phyloP scores from a whole-genome alignment of 805 yeast genomes.

The Candida hispaniensis region DNA sequence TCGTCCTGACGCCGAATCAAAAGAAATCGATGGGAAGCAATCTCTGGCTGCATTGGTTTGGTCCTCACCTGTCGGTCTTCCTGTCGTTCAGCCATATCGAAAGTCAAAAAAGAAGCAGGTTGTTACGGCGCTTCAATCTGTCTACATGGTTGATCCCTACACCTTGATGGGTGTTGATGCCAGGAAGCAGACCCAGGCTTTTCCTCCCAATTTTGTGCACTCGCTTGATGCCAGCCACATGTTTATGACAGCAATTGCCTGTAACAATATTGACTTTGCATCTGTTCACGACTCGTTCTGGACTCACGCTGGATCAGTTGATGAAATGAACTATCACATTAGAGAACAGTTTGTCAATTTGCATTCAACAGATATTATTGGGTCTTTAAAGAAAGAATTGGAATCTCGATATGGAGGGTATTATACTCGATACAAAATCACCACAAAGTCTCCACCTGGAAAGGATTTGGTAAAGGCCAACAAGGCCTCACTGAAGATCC shows the following conservation, averaged over 20 bases:
- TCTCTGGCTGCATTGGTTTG: conserved; percentile 85
- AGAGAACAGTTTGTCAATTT: conserved; percentile 71
- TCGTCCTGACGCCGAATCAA: conserved; percentile 46
- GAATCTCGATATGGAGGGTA: conserved; percentile 67
- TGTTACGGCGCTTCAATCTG: conserved; percentile 75
- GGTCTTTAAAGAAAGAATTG: conserved; percentile 64
- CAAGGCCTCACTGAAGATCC: background rate
- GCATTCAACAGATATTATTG: conserved; percentile 65
- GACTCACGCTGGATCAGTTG: conserved; percentile 89
- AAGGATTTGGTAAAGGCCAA: background rate
- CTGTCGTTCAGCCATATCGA: conserved; percentile 96
- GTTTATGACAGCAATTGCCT: conserved; percentile 76
- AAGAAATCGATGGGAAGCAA: conserved; percentile 26
- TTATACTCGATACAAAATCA: conserved; percentile 18
- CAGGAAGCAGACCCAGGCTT: conserved; percentile 82
- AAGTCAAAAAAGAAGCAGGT: conserved; percentile 53
- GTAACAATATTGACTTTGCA: conserved; percentile 60
- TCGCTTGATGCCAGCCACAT: conserved; percentile 95
- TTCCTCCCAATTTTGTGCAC: conserved; percentile 92
- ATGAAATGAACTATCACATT: conserved; percentile 53
- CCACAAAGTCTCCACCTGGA: background rate
- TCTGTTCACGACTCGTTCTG: conserved; percentile 97
- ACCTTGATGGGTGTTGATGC: conserved; percentile 72
- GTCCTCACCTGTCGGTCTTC: conserved; percentile 94
- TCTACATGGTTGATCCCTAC: conserved; percentile 82